Percentiles rank a stretch among this genome's conserved stretches.
Evolutionary conservation across 371 early-diverging fungal genomes (phyloP).

Genomic region (Actinomortierella wolfii): DNA sequence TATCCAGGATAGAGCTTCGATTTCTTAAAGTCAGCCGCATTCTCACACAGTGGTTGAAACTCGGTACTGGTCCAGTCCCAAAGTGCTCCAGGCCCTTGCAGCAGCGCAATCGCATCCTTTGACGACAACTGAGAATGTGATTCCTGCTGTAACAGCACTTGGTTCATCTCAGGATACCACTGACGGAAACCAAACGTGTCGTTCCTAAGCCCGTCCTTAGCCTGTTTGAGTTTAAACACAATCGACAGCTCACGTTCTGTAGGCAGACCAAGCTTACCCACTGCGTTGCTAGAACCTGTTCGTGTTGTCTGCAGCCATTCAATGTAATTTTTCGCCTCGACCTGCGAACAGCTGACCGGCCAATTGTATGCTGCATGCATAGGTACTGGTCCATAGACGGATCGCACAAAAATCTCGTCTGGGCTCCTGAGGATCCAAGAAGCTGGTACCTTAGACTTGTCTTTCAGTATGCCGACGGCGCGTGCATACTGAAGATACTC

Average conservation of each 20-base stretch:
- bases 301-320: conserved; percentile 56
- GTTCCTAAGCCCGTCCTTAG: conserved; percentile 36
- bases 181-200: conserved; percentile 60
- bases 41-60: conserved; percentile 47
- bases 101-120: conserved; percentile 47
- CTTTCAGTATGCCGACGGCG: conserved; percentile 13
- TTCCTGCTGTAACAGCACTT: not conserved
- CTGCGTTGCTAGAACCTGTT: conserved; percentile 33
- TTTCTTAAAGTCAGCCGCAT: conserved; percentile 61
- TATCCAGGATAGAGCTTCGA: conserved; percentile 86
- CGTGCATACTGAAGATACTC: conserved; percentile 73
- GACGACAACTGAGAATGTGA: not conserved
- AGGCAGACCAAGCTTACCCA: conserved; percentile 13
- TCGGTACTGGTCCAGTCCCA: conserved; percentile 88
- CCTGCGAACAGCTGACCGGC: conserved; percentile 78
- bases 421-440: conserved; percentile 55
- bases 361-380: conserved; percentile 58
- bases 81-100: conserved; percentile 60
- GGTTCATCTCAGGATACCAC: conserved; percentile 60
- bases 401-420: conserved; percentile 55
- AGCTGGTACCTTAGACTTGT: conserved; percentile 34
- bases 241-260: conserved; percentile 36
- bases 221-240: conserved; percentile 19
- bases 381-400: conserved; percentile 69
- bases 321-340: conserved; percentile 75